Percentiles rank a stretch among this genome's conserved stretches.
These are phyloP conservation scores for Nothomitra cinnamomea DNA, from an alignment of 2,329 filamentous ascomycete genomes.

Conservation along the genomic window DNA sequence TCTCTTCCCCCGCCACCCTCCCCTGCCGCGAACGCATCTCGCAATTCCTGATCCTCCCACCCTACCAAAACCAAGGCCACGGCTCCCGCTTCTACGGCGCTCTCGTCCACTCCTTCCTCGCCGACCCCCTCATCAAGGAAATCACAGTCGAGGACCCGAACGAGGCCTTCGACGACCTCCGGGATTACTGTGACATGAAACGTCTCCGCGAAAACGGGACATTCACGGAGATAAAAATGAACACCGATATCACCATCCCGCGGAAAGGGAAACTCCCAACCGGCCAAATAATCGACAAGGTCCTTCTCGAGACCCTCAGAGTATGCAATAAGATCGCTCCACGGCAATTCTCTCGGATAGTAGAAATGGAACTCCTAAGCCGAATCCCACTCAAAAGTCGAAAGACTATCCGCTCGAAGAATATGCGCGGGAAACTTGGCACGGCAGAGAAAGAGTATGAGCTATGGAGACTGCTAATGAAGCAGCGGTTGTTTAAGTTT, in stretches of 20 bases:
- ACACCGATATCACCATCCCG: slow-evolving; percentile 31
- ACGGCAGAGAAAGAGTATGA: slow-evolving; percentile 44
- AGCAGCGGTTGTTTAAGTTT: slow-evolving; percentile 58
- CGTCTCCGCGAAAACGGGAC: slow-evolving; percentile 42
- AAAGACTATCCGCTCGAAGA: slow-evolving; percentile 27
- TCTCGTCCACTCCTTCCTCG: slow-evolving; percentile 55
- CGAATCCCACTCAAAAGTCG: slow-evolving; percentile 34
- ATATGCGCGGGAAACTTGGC: slow-evolving; percentile 25
- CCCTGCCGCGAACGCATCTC: slow-evolving; percentile 73
- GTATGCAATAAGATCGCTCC: slow-evolving; percentile 51
- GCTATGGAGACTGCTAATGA: slow-evolving; percentile 60
- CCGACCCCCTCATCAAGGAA: slow-evolving; percentile 54
- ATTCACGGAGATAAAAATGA: slow-evolving; percentile 39
- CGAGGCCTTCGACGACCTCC: slow-evolving; percentile 64
- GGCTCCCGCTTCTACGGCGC: slow-evolving; percentile 66
- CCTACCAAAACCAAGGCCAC: slow-evolving; percentile 66
- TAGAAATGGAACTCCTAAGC: slow-evolving; percentile 57
- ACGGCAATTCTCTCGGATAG: slow-evolving; percentile 56
- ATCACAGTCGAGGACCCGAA: slow-evolving; percentile 91
- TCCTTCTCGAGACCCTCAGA: slow-evolving; percentile 39
- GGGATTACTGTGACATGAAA: slow-evolving; percentile 55
- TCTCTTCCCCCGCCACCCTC: slow-evolving; percentile 33
- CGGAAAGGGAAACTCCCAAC: slow-evolving; percentile 24
- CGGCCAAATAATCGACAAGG: slow-evolving; percentile 39
- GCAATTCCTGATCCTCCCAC: slow-evolving; percentile 81